Evolutionary conservation across 331 rosid genomes (phyloP).

Genomic region (Telfairia occidentalis): DNA sequence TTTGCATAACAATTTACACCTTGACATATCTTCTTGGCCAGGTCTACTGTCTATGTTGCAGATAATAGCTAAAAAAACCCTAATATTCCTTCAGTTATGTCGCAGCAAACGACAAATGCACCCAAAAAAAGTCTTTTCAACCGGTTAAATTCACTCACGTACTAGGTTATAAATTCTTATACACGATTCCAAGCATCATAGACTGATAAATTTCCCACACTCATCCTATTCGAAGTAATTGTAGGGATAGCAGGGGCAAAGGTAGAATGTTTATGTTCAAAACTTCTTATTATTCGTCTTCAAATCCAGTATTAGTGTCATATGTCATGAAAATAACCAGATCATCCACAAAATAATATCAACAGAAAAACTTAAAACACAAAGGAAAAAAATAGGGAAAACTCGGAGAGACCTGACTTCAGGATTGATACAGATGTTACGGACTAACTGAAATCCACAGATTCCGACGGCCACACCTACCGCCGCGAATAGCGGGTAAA

Average conservation of each 20-base stretch:
- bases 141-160: neutral
- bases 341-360: neutral
- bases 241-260: neutral
- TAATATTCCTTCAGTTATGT: neutral
- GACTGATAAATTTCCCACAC: neutral
- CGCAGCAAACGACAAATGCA: neutral
- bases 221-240: neutral
- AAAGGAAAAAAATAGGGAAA: neutral
- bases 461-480: slow-evolving; percentile 75
- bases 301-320: neutral
- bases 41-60: neutral
- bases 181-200: neutral
- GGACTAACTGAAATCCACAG: slow-evolving; percentile 60
- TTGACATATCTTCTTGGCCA: neutral
- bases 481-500: slow-evolving; percentile 73
- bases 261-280: neutral
- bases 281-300: neutral
- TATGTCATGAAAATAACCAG: neutral
- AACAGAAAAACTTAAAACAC: neutral
- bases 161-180: neutral
- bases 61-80: neutral
- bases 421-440: slow-evolving; percentile 71
- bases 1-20: neutral
- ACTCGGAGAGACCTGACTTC: slow-evolving; percentile 66
- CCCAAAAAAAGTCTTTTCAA: neutral